Evolutionary conservation across 2,329 filamentous ascomycete species (phyloP).

Genomic region (Cladosporium sp.): DNA sequence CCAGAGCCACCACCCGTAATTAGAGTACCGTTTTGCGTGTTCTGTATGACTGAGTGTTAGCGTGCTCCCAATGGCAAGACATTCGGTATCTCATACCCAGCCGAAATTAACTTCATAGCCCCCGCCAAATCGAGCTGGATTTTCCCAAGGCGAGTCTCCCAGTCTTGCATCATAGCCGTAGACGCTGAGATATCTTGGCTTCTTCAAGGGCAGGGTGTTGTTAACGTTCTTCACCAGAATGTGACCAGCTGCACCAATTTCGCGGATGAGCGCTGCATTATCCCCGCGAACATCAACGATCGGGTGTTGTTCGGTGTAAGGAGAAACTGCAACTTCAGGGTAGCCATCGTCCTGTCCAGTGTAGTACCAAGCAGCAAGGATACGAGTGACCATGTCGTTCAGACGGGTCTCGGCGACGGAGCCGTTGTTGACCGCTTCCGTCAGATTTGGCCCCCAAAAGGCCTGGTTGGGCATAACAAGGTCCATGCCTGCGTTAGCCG

Average conservation of each 20-base stretch:
- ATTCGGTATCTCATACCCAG: not conserved
- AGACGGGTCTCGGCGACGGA: slow-evolving; percentile 49
- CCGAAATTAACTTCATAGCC: slow-evolving; percentile 30
- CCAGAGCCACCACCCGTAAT: slow-evolving; percentile 37
- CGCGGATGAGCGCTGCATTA: slow-evolving; percentile 46
- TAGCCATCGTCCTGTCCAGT: slow-evolving; percentile 48
- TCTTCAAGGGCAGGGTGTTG: slow-evolving; percentile 47
- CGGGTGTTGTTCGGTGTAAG: slow-evolving; percentile 16
- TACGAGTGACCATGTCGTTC: slow-evolving; percentile 51
- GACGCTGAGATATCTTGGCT: slow-evolving; percentile 33
- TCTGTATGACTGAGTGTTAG: not conserved
- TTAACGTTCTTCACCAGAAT: slow-evolving; percentile 59
- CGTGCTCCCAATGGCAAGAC: not conserved
- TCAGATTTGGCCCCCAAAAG: slow-evolving; percentile 30
- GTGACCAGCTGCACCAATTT: slow-evolving; percentile 50
- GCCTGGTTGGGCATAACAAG: slow-evolving; percentile 55
- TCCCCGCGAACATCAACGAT: slow-evolving; percentile 56
- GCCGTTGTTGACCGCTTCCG: slow-evolving; percentile 49
- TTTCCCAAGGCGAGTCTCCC: slow-evolving; percentile 29
- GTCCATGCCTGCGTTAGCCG: slow-evolving; percentile 56
- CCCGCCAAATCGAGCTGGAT: slow-evolving; percentile 32
- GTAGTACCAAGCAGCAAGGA: slow-evolving; percentile 49
- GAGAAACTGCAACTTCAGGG: slow-evolving; percentile 17
- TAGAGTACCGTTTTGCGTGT: slow-evolving; percentile 35
- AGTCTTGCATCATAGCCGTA: slow-evolving; percentile 35